A percentile compares a stretch with the other conserved stretches of the same genome.
Conservation (phyloP, 345 rosid species). For the Syzygium oleosum region DNA sequence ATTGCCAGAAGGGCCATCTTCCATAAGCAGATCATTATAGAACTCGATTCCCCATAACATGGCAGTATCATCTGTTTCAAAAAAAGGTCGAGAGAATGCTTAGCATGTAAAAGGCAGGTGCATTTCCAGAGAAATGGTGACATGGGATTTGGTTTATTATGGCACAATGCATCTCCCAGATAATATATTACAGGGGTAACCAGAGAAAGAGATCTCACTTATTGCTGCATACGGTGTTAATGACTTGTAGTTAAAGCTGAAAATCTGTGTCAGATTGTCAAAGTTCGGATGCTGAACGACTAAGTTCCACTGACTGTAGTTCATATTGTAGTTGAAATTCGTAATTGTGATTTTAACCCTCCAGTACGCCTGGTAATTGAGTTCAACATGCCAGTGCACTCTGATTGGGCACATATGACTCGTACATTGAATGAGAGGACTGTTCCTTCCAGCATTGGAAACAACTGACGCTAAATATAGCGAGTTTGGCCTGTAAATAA, state of each 20-base stretch:
- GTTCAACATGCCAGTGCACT: conserved; percentile 88
- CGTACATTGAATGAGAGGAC: conserved; percentile 66
- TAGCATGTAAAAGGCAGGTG: neutral
- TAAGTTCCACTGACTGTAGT: conserved; percentile 75
- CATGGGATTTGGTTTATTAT: neutral
- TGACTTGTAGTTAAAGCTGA: conserved; percentile 65
- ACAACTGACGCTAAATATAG: conserved; percentile 61
- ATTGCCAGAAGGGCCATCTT: conserved; percentile 73
- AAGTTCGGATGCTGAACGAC: conserved; percentile 85
- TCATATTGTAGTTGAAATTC: conserved; percentile 77
- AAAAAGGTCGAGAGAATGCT: neutral
- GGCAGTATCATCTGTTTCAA: conserved; percentile 66
- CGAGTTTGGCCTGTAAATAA: conserved; percentile 34
- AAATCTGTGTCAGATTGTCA: conserved; percentile 56
- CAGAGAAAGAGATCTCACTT: conserved; percentile 41
- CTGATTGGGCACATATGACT: conserved; percentile 89
- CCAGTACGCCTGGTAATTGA: conserved; percentile 83
- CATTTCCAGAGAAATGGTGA: neutral
- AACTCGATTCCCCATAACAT: conserved; percentile 74
- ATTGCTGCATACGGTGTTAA: conserved; percentile 46
- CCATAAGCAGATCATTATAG: conserved; percentile 70
- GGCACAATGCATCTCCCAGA: neutral
- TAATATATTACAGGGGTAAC: neutral
- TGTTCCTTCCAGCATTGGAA: conserved; percentile 27
- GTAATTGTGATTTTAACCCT: conserved; percentile 67